Evolutionary conservation across 1,284 basidiomycete species (phyloP).

Genomic region (Fomitopsis betulina): DNA sequence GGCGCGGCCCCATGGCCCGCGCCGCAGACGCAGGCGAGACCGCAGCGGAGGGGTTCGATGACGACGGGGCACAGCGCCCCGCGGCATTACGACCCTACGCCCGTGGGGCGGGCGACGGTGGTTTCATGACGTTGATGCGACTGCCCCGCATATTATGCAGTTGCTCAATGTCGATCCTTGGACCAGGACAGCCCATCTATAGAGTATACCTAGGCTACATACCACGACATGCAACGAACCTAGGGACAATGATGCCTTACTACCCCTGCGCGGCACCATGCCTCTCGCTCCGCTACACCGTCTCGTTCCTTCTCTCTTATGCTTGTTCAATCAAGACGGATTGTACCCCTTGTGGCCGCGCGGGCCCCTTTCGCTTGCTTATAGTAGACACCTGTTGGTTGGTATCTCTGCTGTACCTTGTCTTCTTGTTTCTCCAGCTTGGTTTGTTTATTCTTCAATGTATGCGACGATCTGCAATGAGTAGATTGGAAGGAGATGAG

Average conservation of each 20-base stretch:
- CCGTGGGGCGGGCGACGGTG: conserved; percentile 11
- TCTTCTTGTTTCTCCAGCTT: neutral
- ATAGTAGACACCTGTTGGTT: neutral
- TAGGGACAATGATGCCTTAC: neutral
- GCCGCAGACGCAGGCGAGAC: conserved; percentile 3
- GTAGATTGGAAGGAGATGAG: neutral
- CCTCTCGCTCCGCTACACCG: neutral
- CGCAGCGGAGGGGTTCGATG: conserved; percentile 19
- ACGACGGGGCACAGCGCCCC: conserved; percentile 15
- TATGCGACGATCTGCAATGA: neutral
- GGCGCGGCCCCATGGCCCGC: conserved; percentile 14
- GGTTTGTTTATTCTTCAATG: neutral
- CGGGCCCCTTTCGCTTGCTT: conserved; percentile 1
- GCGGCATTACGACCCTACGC: conserved; percentile 9
- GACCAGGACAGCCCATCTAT: neutral
- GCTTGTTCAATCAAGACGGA: conserved; percentile 7
- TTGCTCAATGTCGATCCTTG: neutral
- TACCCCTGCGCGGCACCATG: neutral
- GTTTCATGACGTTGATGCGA: conserved; percentile 5
- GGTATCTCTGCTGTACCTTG: neutral
- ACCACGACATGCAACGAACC: neutral
- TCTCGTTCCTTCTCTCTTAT: neutral
- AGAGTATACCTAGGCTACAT: neutral
- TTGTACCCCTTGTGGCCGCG: conserved; percentile 1
- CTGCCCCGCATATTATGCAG: neutral